Percentiles rank a stretch among this genome's conserved stretches.
Conservation (phyloP, 768 basidiomycete species). For the Lentinula detonsa region DNA sequence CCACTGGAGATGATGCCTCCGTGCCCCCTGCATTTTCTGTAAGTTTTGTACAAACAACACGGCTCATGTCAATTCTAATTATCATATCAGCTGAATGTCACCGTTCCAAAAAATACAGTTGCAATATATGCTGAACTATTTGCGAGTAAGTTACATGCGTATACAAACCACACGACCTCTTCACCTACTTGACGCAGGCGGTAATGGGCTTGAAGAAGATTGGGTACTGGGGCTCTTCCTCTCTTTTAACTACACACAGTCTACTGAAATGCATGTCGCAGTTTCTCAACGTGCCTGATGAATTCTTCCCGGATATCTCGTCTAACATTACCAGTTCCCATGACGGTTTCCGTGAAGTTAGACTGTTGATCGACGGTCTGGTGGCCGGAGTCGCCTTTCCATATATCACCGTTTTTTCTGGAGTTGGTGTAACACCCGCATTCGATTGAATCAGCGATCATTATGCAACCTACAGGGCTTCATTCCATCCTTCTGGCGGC, state of each 20-base stretch:
- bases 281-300: conserved; percentile 3
- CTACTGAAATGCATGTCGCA: conserved; percentile 3
- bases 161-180: background rate
- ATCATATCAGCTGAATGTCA: conserved; percentile 50
- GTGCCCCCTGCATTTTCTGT: conserved; percentile 74
- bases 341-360: conserved; percentile 46
- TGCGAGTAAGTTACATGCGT: conserved; percentile 37
- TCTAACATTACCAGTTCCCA: conserved; percentile 25
- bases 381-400: conserved; percentile 45
- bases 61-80: background rate
- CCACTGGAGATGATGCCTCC: conserved; percentile 66
- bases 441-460: background rate
- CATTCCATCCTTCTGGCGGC: conserved; percentile 67
- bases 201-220: conserved; percentile 60
- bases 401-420: conserved; percentile 65
- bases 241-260: conserved; percentile 25
- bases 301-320: background rate
- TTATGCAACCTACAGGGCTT: conserved; percentile 27
- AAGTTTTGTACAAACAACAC: conserved; percentile 8
- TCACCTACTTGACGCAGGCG: conserved; percentile 15
- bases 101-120: conserved; percentile 63
- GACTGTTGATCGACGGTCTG: conserved; percentile 38
- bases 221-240: conserved; percentile 43
- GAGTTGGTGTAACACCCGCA: conserved; percentile 23
- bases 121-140: conserved; percentile 65